These are phyloP conservation scores for Aspergillus bombycis DNA, from an alignment of 2,329 filamentous ascomycete genomes.

Conservation along the genomic window DNA sequence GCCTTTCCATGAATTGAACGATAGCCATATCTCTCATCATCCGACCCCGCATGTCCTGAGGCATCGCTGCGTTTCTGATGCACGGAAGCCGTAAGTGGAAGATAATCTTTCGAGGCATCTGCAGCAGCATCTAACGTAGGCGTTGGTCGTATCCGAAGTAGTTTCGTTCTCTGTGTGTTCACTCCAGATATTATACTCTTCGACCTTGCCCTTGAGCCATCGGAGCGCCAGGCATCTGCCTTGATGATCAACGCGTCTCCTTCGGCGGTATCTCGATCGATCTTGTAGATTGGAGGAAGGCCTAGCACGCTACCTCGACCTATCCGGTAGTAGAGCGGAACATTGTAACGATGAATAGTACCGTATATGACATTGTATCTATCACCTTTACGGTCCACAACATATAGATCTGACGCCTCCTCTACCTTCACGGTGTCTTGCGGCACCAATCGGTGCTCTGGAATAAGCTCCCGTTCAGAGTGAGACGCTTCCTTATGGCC, in stretches of 20 bases:
- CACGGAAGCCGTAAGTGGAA: constrained; percentile 30
- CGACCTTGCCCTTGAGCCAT: constrained; percentile 52
- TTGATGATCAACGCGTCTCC: constrained; percentile 43
- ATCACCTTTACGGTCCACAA: constrained; percentile 77
- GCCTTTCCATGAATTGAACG: constrained; percentile 67
- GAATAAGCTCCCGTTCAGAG: constrained; percentile 10
- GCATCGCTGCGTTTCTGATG: constrained; percentile 47
- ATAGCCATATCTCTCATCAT: constrained; percentile 60
- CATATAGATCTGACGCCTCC: constrained; percentile 49
- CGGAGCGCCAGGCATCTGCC: constrained; percentile 37
- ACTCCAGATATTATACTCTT: constrained; percentile 40
- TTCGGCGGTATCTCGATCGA: constrained; percentile 65
- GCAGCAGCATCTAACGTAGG: constrained; percentile 18
- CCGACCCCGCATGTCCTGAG: constrained; percentile 39
- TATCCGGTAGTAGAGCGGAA: constrained; percentile 71
- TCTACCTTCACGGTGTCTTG: constrained; percentile 20
- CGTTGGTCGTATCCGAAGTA: constrained; percentile 32
- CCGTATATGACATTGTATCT: constrained; percentile 74
- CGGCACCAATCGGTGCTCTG: constrained; percentile 9
- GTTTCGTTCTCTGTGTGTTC: constrained; percentile 22
- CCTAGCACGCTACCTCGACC: constrained; percentile 75
- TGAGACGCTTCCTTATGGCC: constrained; percentile 16
- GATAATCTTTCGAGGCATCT: constrained; percentile 35
- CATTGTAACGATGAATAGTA: constrained; percentile 68
- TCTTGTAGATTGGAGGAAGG: constrained; percentile 59